These are phyloP conservation scores for Magnusiomyces sp. DNA, from an alignment of 1,139 yeast species.

Conservation along the genomic window DNA sequence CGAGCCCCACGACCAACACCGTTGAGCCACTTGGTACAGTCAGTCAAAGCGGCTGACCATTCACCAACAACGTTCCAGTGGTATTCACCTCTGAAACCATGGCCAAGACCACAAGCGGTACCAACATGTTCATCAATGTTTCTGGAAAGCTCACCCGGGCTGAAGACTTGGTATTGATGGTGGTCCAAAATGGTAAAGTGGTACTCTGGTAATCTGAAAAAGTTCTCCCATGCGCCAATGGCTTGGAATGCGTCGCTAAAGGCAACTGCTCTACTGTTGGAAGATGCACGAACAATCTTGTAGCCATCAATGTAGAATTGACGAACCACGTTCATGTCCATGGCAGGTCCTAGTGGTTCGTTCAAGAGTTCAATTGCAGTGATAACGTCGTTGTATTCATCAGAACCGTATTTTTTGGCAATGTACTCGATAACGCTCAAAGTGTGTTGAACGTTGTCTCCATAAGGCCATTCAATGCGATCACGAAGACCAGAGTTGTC, in stretches of 20 bases:
- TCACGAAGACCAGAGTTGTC: slow-evolving; percentile 91
- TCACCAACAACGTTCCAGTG: slow-evolving; percentile 84
- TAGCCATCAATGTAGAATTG: slow-evolving; percentile 52
- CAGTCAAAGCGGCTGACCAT: slow-evolving; percentile 91
- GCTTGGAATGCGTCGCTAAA: slow-evolving; percentile 69
- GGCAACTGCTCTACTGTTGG: slow-evolving; percentile 45
- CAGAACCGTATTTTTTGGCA: slow-evolving; percentile 57
- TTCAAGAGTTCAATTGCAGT: slow-evolving; percentile 79
- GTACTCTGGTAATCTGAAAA: slow-evolving; percentile 36
- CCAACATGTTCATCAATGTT: slow-evolving; percentile 52
- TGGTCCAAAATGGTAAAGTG: slow-evolving; percentile 78
- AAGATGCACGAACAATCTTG: slow-evolving; percentile 39
- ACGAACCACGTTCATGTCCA: slow-evolving; percentile 52
- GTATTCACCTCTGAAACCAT: slow-evolving; percentile 41
- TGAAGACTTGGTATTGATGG: slow-evolving; percentile 86
- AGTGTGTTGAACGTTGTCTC: slow-evolving; percentile 45
- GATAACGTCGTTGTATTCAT: slow-evolving; percentile 59
- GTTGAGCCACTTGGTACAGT: slow-evolving; percentile 85
- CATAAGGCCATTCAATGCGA: slow-evolving; percentile 40
- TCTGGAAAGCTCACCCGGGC: slow-evolving; percentile 49
- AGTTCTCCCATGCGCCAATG: slow-evolving; percentile 49
- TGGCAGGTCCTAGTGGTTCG: slow-evolving; percentile 75
- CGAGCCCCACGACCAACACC: slow-evolving; percentile 89
- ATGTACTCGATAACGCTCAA: slow-evolving; percentile 39
- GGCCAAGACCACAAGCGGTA: slow-evolving; percentile 58